Evolutionary conservation across 768 basidiomycete species (phyloP), one percentile per base, ranked within the genome.

Genomic region (Candolleomyces efflorescens): DNA sequence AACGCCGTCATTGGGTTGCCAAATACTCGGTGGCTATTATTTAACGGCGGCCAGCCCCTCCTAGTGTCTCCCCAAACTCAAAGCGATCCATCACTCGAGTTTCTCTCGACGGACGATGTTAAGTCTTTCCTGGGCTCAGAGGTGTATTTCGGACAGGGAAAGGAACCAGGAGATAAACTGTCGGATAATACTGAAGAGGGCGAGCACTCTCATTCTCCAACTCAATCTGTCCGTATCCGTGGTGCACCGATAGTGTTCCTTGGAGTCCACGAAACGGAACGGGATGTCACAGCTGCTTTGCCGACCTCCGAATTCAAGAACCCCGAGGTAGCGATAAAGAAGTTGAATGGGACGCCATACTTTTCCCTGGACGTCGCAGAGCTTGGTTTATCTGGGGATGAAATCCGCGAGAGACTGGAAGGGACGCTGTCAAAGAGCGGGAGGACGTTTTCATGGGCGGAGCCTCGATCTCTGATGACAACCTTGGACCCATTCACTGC

Each of bases 331-430:
- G 79, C 83, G 1, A 71, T 84, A 2, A 73, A 77, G 51, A 83
- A 87, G 48, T 73, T 94, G 23, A 71, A 87, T 27, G 96, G 95
- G n/a, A 85, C 80, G 2, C 86, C 92, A 0, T 95, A 89, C 69
- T 98, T 97, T 68, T 79, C 93, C 0, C 62, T 97, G 59, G 94
- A 97, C 66, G 74, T 92, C 1, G 78, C 77, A 23, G 78, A 83
- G 54, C 69, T 82, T 20, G 77, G 76, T 5, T 64, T 71, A 13
- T 65, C 64, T 17, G 55, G 64, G 24, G 71, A 73, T 41, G 61
- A 63, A 37, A 55, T 84, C 45, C 60, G 72, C 58, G 63, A 71
- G 36, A 67, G 74, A 10, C 50, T 87, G 36, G 69, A 70, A 13
- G 78, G 65, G 58, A 67, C 60, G 56, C 78, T 43, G 62, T 77